Evolutionary conservation across 306 rosid species (phyloP).

Genomic region (Chamaecrista fasciculata): DNA sequence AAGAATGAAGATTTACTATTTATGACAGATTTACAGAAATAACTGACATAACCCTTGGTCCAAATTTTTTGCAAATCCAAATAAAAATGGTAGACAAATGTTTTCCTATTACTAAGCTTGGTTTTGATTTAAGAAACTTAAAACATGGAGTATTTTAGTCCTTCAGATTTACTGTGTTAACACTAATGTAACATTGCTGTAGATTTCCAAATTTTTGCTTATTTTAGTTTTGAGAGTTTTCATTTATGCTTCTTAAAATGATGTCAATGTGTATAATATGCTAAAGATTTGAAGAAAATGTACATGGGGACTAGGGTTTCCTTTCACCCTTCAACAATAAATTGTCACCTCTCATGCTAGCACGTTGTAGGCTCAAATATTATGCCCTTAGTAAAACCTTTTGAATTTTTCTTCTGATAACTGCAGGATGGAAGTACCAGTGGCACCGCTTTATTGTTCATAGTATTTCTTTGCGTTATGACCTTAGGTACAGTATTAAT

Average conservation of each 20-base stretch:
- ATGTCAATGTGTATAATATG: neutral
- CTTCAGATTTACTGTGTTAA: conserved; percentile 8
- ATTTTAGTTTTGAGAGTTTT: neutral
- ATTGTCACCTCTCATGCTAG: conserved; percentile 10
- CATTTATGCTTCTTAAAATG: neutral
- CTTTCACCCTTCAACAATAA: conserved; percentile 9
- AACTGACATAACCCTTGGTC: conserved; percentile 3
- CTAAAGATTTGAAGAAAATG: conserved; percentile 14
- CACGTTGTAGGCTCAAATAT: neutral
- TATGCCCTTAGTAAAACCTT: neutral
- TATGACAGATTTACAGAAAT: conserved; percentile 5
- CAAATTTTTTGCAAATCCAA: conserved; percentile 2
- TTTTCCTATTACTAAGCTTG: neutral
- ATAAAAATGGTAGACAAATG: neutral
- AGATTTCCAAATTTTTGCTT: conserved; percentile 4
- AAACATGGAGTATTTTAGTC: conserved; percentile 2
- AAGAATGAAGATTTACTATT: neutral
- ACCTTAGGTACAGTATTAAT: conserved; percentile 69
- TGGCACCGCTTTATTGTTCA: conserved; percentile 64
- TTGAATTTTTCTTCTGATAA: conserved; percentile 21
- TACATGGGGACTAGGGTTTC: conserved; percentile 12
- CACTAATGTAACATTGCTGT: conserved; percentile 5
- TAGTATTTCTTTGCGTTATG: conserved; percentile 73
- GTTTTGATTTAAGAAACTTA: conserved; percentile 12
- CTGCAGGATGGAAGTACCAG: conserved; percentile 67